Evolutionary conservation across 331 rosid genomes (phyloP).

Genomic region (Acacia concinna): DNA sequence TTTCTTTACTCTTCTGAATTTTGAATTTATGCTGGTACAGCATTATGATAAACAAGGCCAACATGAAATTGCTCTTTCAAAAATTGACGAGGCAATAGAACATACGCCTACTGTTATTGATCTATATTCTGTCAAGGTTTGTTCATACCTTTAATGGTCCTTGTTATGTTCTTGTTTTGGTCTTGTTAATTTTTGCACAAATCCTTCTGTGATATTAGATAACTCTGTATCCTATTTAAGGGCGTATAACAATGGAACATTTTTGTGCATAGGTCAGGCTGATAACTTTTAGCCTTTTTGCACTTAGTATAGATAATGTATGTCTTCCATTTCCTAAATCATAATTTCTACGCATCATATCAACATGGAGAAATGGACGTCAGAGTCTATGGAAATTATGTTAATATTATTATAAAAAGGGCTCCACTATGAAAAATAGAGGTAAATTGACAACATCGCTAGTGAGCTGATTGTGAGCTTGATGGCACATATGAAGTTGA

Average conservation of each 20-base stretch:
- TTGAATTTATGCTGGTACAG: slow-evolving; percentile 55
- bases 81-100: slow-evolving; percentile 84
- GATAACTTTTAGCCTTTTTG: not conserved
- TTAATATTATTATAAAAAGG: not conserved
- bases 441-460: slow-evolving; percentile 2
- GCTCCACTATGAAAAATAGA: not conserved
- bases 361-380: slow-evolving; percentile 8
- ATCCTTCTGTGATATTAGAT: slow-evolving; percentile 7
- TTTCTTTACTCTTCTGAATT: slow-evolving; percentile 1
- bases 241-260: not conserved
- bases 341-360: not conserved
- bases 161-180: slow-evolving; percentile 20
- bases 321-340: not conserved
- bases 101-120: slow-evolving; percentile 98
- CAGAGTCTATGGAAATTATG: not conserved
- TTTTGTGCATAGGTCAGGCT: not conserved
- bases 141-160: slow-evolving; percentile 19
- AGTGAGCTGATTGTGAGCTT: not conserved
- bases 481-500: slow-evolving; percentile 9
- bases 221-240: slow-evolving; percentile 7
- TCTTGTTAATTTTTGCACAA: slow-evolving; percentile 15
- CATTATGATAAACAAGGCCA: slow-evolving; percentile 94
- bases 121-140: slow-evolving; percentile 89
- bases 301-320: not conserved
- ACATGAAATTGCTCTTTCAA: slow-evolving; percentile 69